phyloP scores from a whole-genome alignment of 148 eudicot species.

The Tetragonia tetragonoides region DNA sequence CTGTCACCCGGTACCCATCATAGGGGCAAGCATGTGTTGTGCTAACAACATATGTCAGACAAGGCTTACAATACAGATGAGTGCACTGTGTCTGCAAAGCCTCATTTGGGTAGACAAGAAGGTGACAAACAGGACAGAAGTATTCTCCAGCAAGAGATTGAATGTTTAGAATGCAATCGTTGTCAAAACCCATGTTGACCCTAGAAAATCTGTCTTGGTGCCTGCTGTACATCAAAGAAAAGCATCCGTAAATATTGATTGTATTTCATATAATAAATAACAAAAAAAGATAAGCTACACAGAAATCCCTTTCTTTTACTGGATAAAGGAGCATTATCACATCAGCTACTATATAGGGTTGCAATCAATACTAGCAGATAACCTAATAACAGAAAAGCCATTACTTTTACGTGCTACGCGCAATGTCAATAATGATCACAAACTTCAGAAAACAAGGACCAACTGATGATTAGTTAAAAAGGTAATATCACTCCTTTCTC shows the following conservation, averaged over 20 bases:
- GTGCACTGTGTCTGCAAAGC: slow-evolving; percentile 88
- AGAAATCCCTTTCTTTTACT: neutral
- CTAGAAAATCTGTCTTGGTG: slow-evolving; percentile 3
- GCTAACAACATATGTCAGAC: slow-evolving; percentile 69
- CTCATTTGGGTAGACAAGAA: slow-evolving; percentile 87
- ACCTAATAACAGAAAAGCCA: no score
- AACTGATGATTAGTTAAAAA: neutral
- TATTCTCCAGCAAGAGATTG: slow-evolving; percentile 83
- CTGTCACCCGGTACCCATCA: slow-evolving; percentile 90
- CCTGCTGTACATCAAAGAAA: slow-evolving; percentile 17
- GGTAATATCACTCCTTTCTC: neutral
- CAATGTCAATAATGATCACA: neutral
- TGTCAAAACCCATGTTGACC: slow-evolving; percentile 85
- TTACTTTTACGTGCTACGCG: neutral
- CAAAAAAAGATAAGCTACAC: neutral
- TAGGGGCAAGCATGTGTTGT: slow-evolving; percentile 82
- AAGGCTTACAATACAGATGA: slow-evolving; percentile 92
- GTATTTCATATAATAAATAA: neutral
- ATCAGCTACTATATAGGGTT: neutral
- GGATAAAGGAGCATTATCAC: neutral
- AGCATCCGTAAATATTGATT: neutral
- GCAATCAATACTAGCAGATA: neutral
- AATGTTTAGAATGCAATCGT: slow-evolving; percentile 82
- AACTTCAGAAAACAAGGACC: neutral
- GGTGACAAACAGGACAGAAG: slow-evolving; percentile 90